Conservation (phyloP, 1,284 basidiomycete genomes). For the Ganoderma sinense region DNA sequence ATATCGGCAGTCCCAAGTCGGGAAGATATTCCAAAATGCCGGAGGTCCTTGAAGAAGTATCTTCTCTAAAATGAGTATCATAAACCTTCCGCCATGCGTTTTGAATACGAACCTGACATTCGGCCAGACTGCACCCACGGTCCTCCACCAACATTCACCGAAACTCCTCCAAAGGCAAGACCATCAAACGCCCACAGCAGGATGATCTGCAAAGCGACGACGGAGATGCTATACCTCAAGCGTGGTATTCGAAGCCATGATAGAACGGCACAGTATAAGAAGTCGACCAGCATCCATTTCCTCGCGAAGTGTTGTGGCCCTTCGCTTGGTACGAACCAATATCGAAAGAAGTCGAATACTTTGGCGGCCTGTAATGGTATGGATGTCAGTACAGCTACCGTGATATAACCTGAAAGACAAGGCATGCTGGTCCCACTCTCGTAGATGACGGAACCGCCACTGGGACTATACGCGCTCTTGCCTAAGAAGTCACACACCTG, state of each 20-base stretch:
- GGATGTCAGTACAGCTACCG: neutral
- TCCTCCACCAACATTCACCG: constrained; percentile 19
- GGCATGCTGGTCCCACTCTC: neutral
- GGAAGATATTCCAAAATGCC: constrained; percentile 52
- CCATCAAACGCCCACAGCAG: constrained; percentile 69
- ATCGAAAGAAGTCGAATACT: constrained; percentile 64
- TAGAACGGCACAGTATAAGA: constrained; percentile 65
- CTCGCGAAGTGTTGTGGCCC: constrained; percentile 45
- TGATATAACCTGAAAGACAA: neutral
- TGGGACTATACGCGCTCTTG: neutral
- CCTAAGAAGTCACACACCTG: constrained; percentile 45
- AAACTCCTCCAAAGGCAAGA: constrained; percentile 74
- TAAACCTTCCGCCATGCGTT: no score
- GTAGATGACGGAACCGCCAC: neutral
- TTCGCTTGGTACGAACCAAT: constrained; percentile 50
- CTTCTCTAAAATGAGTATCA: neutral
- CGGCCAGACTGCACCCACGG: constrained; percentile 11
- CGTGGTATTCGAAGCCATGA: constrained; percentile 80
- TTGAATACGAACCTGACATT: constrained; percentile 17
- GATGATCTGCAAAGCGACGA: constrained; percentile 66
- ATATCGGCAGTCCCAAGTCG: constrained; percentile 55
- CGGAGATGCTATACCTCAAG: constrained; percentile 70
- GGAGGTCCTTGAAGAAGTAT: constrained; percentile 3
- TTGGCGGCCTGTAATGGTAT: constrained; percentile 64
- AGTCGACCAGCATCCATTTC: constrained; percentile 80